Evolutionary conservation across 345 rosid genomes (phyloP).

Genomic region (Acer campestre): DNA sequence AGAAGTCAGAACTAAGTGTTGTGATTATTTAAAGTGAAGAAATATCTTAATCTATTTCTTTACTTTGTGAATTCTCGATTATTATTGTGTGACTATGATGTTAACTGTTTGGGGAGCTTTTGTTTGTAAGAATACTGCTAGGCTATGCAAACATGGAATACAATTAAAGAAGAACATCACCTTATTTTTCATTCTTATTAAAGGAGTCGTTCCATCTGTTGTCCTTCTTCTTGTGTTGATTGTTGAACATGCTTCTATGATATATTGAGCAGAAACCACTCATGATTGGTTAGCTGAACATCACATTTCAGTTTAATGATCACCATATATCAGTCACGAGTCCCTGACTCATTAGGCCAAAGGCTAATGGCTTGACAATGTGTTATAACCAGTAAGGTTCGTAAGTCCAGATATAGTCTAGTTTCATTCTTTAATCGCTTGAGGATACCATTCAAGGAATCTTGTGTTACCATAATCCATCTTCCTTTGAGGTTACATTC

Average conservation of each 20-base stretch:
- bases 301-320: not conserved
- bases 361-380: not conserved
- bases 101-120: not conserved
- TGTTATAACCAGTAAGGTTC: not conserved
- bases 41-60: not conserved
- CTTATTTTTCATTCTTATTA: not conserved
- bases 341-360: not conserved
- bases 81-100: not conserved
- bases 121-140: not conserved
- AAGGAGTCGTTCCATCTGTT: not conserved
- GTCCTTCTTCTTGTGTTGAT: not conserved
- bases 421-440: not conserved
- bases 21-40: not conserved
- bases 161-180: not conserved
- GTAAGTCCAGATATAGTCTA: not conserved
- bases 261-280: not conserved
- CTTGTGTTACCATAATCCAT: not conserved
- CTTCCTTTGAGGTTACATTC: not conserved
- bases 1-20: not conserved
- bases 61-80: not conserved
- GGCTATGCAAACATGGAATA: not conserved
- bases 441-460: not conserved
- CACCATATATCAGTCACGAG: too few relatives aligned
- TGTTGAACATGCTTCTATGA: not conserved
- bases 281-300: not conserved